Evolutionary conservation across 148 eudicot genomes (phyloP).

Genomic region (Simmondsia chinensis): DNA sequence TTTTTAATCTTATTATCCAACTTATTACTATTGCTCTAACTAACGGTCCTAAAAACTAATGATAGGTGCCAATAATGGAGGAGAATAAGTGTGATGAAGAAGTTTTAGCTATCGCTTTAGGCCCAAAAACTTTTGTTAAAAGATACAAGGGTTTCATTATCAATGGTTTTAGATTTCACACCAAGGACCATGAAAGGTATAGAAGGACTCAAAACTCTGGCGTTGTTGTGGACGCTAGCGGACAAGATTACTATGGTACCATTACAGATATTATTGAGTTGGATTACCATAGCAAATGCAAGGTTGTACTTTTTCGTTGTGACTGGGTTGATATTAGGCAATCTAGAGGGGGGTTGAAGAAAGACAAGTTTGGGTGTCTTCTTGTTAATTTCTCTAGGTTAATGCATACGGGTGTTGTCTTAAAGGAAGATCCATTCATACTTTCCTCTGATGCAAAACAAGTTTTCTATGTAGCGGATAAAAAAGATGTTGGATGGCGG

Average conservation of each 20-base stretch:
- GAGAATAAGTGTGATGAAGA: not conserved
- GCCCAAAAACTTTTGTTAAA: not conserved
- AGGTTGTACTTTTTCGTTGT: conserved; percentile 1
- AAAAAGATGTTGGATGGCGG: not conserved
- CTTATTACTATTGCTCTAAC: too few relatives aligned
- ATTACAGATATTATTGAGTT: not conserved
- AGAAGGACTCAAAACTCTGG: not conserved
- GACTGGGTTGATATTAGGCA: conserved; percentile 1
- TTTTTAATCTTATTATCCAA: too few relatives aligned
- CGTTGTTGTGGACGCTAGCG: not conserved
- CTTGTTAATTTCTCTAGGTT: not conserved
- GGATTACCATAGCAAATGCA: not conserved
- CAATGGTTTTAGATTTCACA: not conserved
- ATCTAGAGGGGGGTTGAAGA: not conserved
- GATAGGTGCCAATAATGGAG: not conserved
- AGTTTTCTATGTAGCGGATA: not conserved
- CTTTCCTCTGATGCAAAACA: too few relatives aligned
- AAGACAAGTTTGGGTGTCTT: not conserved
- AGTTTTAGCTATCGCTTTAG: not conserved
- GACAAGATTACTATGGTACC: not conserved
- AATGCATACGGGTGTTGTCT: too few relatives aligned
- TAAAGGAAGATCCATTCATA: too few relatives aligned
- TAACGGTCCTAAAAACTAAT: too few relatives aligned
- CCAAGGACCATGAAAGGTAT: not conserved
- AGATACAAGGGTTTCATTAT: not conserved